Evolutionary conservation across 306 rosid species (phyloP).

Genomic region (Prunus mongolica): DNA sequence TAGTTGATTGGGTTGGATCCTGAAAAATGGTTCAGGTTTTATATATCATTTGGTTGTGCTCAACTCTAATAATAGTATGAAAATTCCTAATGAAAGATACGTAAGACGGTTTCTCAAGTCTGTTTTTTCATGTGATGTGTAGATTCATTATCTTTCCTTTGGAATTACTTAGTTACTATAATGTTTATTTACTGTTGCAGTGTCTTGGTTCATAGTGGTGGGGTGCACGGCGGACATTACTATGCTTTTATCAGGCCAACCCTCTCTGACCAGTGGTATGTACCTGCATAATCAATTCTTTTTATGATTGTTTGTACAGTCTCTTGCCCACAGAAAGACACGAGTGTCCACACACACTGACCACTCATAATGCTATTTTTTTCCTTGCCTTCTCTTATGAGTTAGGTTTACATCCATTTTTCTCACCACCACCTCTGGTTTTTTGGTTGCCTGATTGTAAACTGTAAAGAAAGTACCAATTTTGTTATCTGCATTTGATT

Average conservation of each 20-base stretch:
- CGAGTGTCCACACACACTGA: not conserved
- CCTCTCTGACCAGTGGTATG: constrained; percentile 87
- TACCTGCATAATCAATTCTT: not conserved
- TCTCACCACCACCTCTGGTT: not conserved
- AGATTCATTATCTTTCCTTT: not conserved
- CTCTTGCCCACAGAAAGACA: not conserved
- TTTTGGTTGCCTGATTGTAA: not conserved
- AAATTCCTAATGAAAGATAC: not conserved
- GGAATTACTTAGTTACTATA: constrained; percentile 1
- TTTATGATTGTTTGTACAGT: not conserved
- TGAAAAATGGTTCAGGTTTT: not conserved
- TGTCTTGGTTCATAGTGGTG: constrained; percentile 95
- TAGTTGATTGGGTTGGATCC: not conserved
- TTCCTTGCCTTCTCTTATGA: not conserved
- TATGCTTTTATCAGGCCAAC: constrained; percentile 90
- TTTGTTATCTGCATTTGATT: not conserved
- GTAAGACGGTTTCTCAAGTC: not conserved
- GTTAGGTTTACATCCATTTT: not conserved
- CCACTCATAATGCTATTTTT: not conserved
- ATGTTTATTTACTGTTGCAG: constrained; percentile 43
- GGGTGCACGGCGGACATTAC: constrained; percentile 97
- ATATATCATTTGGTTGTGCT: not conserved
- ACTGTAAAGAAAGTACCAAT: not conserved
- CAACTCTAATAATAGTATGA: not conserved
- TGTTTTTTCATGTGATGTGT: not conserved